Evolutionary conservation across 2,329 filamentous ascomycete species (phyloP).

Genomic region (Chalaropsis ovoidea): DNA sequence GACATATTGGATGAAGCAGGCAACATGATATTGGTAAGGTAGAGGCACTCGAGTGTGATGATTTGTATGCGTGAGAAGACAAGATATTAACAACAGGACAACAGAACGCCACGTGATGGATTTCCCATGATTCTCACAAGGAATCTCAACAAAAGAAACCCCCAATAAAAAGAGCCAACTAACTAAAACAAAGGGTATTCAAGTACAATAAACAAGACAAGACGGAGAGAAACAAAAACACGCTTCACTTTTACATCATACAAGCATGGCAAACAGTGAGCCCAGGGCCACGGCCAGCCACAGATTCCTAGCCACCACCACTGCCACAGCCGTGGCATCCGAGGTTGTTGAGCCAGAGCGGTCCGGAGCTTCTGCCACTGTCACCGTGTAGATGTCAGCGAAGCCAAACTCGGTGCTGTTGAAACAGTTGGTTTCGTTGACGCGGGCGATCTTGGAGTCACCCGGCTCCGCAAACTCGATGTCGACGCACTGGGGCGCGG

Average conservation of each 20-base stretch:
- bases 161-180: background rate
- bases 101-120: background rate
- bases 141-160: background rate
- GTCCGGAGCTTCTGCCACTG: constrained; percentile 37
- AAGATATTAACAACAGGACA: background rate
- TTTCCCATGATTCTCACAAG: background rate
- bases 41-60: too few species aligned
- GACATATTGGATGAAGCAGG: too few species aligned
- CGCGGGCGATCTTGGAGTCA: constrained; percentile 54
- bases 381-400: constrained; percentile 63
- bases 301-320: background rate
- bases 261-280: constrained; percentile 1
- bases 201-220: background rate
- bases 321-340: constrained; percentile 26
- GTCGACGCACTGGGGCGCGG: constrained; percentile 64
- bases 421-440: constrained; percentile 77
- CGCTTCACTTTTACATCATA: background rate
- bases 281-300: background rate
- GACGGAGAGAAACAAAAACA: background rate
- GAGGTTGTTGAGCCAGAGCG: constrained; percentile 32
- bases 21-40: too few species aligned
- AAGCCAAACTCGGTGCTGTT: constrained; percentile 73
- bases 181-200: constrained; percentile 7
- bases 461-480: constrained; percentile 78
- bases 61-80: too few species aligned